Percentiles rank a stretch among this genome's conserved stretches.
phyloP scores from a whole-genome alignment of 1,284 basidiomycete species.

The Tausonia pullulans region DNA sequence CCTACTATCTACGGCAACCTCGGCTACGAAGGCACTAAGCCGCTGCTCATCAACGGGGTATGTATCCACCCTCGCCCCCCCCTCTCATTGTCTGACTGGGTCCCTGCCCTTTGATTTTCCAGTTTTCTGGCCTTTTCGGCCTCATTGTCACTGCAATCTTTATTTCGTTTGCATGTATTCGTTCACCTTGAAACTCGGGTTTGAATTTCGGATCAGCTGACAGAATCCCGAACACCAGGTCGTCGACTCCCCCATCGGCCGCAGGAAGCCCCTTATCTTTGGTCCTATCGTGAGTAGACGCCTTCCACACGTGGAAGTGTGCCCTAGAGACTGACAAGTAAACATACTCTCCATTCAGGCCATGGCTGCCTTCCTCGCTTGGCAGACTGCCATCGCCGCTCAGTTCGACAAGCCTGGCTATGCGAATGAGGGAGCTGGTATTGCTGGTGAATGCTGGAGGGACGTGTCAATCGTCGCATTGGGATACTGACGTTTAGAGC shows the following conservation, averaged over 20 bases:
- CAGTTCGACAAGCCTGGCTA: constrained; percentile 18
- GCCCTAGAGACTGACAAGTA: too few relatives aligned
- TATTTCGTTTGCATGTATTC: too few relatives aligned
- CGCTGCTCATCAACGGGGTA: constrained; percentile 41
- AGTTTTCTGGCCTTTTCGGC: constrained; percentile 10
- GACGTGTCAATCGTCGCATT: background rate
- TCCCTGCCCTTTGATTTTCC: too few relatives aligned
- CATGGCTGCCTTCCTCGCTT: constrained; percentile 44
- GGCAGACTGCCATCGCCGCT: constrained; percentile 36
- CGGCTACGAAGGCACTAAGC: constrained; percentile 38
- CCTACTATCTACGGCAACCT: constrained; percentile 43
- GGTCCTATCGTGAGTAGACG: constrained; percentile 33
- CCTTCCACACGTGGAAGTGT: too few relatives aligned
- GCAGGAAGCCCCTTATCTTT: constrained; percentile 50
- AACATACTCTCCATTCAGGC: background rate
- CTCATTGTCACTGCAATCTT: too few relatives aligned
- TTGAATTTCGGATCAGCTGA: too few relatives aligned
- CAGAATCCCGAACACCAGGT: too few relatives aligned
- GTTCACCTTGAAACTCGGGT: too few relatives aligned
- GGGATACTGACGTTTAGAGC: background rate
- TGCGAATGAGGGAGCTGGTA: constrained; percentile 12
- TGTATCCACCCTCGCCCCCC: constrained; percentile 8
- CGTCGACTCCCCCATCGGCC: constrained; percentile 34
- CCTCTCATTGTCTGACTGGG: constrained; percentile 11
- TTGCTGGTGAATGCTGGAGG: constrained; percentile 16